Evolutionary conservation across 306 rosid genomes (phyloP).

Genomic region (Sindora glabra): DNA sequence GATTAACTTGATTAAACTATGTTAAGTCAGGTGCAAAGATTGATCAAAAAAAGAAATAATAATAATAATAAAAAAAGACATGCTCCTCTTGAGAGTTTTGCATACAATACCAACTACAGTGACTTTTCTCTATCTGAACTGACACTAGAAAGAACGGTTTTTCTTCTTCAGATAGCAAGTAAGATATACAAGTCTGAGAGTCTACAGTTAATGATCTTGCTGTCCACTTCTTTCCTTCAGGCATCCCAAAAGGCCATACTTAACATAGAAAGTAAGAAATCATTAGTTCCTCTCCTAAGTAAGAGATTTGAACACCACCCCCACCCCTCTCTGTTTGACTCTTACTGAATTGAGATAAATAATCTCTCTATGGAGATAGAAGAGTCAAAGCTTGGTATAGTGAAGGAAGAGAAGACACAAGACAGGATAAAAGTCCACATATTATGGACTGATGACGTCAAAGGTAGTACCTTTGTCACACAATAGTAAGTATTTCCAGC

Average conservation of each 20-base stretch:
- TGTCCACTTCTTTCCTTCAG: background rate
- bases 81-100: background rate
- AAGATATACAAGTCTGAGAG: background rate
- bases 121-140: background rate
- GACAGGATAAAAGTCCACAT: slow-evolving; percentile 1
- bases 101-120: background rate
- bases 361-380: background rate
- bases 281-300: background rate
- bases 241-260: background rate
- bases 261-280: background rate
- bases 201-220: background rate
- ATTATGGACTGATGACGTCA: background rate
- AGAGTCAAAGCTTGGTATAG: background rate
- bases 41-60: background rate
- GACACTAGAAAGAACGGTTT: background rate
- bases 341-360: background rate
- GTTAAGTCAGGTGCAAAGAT: background rate
- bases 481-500: slow-evolving; percentile 80
- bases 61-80: no score
- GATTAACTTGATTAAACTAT: background rate
- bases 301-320: background rate
- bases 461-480: slow-evolving; percentile 72
- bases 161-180: background rate
- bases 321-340: no score
- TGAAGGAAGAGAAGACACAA: slow-evolving; percentile 14